A percentile compares a stretch with the other conserved stretches of the same genome.
Evolutionary conservation across 2,329 filamentous ascomycete species (phyloP).

Genomic region (Hortaea sp.): DNA sequence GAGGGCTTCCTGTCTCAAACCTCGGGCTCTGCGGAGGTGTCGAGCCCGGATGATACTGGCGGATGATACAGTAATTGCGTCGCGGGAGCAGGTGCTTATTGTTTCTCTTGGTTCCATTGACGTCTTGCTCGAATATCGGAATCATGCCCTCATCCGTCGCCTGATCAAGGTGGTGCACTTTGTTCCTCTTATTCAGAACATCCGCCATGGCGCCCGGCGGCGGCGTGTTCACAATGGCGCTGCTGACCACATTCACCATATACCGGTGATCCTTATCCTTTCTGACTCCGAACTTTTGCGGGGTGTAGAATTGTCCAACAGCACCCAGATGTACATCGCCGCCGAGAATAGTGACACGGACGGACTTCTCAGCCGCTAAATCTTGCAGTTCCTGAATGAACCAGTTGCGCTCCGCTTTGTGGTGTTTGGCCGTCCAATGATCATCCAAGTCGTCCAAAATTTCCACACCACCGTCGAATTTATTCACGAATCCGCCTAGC

Average conservation of each 20-base stretch:
- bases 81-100: constrained; percentile 83
- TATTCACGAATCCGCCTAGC: constrained; percentile 71
- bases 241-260: constrained; percentile 92
- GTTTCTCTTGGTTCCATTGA: constrained; percentile 80
- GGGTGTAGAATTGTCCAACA: constrained; percentile 90
- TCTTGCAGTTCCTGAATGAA: constrained; percentile 88
- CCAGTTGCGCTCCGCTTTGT: constrained; percentile 80
- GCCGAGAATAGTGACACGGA: constrained; percentile 83
- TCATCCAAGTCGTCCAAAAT: constrained; percentile 88
- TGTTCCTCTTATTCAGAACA: constrained; percentile 88
- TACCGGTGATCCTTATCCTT: constrained; percentile 93
- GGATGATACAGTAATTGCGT: constrained; percentile 91
- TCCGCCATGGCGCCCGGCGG: constrained; percentile 82
- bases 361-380: constrained; percentile 81
- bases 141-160: constrained; percentile 95
- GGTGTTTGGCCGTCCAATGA: constrained; percentile 93
- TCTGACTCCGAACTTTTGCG: constrained; percentile 62
- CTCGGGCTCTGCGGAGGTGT: constrained; percentile 64
- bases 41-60: constrained; percentile 66
- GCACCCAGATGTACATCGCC: constrained; percentile 91
- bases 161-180: constrained; percentile 51
- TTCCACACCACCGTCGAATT: constrained; percentile 84
- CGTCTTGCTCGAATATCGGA: constrained; percentile 78
- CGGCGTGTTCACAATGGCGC: constrained; percentile 86
- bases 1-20: constrained; percentile 9